phyloP scores from a whole-genome alignment of 495 filamentous ascomycete genomes.

The Trichoderma orchidacearum region DNA sequence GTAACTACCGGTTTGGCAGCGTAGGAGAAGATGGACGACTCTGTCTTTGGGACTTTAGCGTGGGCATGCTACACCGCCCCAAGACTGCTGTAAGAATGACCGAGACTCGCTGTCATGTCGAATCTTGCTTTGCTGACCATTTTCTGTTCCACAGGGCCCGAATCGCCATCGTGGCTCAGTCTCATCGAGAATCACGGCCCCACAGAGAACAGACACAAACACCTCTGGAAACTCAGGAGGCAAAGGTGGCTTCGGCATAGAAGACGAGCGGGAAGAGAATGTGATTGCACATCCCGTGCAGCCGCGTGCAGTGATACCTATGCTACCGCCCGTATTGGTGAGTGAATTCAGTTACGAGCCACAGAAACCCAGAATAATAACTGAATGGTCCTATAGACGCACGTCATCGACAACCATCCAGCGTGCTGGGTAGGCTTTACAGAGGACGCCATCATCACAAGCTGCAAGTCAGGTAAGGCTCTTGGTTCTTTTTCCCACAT shows the following conservation, averaged over 20 bases:
- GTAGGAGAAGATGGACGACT: constrained; percentile 88
- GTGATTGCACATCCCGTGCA: constrained; percentile 61
- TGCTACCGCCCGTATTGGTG: constrained; percentile 89
- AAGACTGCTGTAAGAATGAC: constrained; percentile 48
- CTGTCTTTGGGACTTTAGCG: constrained; percentile 92
- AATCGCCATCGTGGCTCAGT: constrained; percentile 13
- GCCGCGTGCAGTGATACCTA: constrained; percentile 61
- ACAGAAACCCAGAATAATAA: neutral
- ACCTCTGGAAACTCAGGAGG: constrained; percentile 16
- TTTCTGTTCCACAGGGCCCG: constrained; percentile 2
- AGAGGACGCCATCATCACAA: constrained; percentile 82
- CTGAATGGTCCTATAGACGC: constrained; percentile 39
- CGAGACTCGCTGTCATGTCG: too few relatives aligned
- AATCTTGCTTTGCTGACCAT: neutral
- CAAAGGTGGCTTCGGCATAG: neutral
- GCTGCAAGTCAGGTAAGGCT: constrained; percentile 65
- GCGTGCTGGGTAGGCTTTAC: constrained; percentile 83
- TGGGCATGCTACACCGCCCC: constrained; percentile 87
- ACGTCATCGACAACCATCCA: constrained; percentile 74
- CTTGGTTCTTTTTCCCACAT: neutral
- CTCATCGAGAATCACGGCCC: constrained; percentile 34
- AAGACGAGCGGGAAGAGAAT: neutral
- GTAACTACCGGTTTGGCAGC: constrained; percentile 87
- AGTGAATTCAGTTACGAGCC: constrained; percentile 7
- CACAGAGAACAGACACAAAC: constrained; percentile 33